Evolutionary conservation across 768 basidiomycete genomes (phyloP).

Genomic region (Leccinum uliginosum): DNA sequence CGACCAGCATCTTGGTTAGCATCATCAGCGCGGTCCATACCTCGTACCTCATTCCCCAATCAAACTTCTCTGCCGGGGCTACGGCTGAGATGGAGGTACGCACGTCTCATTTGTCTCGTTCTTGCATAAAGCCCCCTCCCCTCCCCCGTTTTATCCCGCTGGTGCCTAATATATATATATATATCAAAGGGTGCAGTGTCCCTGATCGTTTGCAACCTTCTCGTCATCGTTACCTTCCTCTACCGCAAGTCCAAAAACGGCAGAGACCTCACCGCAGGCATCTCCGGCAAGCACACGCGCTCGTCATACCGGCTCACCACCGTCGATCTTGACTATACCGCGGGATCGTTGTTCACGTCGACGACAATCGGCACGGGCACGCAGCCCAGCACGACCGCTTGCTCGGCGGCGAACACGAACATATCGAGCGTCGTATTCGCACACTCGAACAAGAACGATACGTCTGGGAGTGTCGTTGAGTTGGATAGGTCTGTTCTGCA

Average conservation of each 20-base stretch:
- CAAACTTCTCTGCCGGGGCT: conserved; percentile 1
- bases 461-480: not conserved
- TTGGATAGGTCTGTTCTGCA: not conserved
- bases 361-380: not conserved
- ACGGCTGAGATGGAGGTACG: conserved; percentile 44
- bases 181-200: conserved; percentile 31
- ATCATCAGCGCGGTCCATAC: conserved; percentile 43
- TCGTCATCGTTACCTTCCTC: conserved; percentile 35
- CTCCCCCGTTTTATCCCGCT: not conserved
- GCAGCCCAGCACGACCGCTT: not conserved
- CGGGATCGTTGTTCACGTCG: not conserved
- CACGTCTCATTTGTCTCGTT: not conserved
- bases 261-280: conserved; percentile 8
- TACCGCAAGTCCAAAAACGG: conserved; percentile 19
- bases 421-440: conserved; percentile 2
- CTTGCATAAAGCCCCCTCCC: not conserved
- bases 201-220: conserved; percentile 40
- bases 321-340: conserved; percentile 19
- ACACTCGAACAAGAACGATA: not conserved
- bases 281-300: not conserved
- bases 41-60: conserved; percentile 33
- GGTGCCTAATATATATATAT: not conserved
- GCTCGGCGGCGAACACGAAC: conserved; percentile 1
- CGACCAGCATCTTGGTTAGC: conserved; percentile 49
- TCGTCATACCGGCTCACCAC: conserved; percentile 22